Evolutionary conservation across 805 yeast species (phyloP).

Genomic region (Teunomyces lycoperdinae): DNA sequence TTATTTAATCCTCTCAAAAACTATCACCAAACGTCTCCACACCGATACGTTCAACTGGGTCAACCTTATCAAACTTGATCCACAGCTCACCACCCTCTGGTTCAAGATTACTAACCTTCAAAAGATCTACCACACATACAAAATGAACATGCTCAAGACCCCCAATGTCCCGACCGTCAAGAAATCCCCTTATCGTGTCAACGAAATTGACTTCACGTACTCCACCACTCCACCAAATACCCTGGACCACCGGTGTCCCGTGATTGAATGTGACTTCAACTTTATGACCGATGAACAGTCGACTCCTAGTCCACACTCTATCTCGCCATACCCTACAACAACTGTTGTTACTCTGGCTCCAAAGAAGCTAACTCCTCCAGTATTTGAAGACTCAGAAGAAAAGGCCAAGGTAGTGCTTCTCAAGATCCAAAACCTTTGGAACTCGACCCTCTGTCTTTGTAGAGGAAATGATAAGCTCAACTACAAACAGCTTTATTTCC

Average conservation of each 20-base stretch:
- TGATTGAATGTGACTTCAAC: conserved; percentile 38
- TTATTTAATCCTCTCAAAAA: conserved; percentile 9
- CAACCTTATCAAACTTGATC: conserved; percentile 37
- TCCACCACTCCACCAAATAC: conserved; percentile 7
- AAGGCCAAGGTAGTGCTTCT: conserved; percentile 10
- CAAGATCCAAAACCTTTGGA: conserved; percentile 28
- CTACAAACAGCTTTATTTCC: conserved; percentile 22
- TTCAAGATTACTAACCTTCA: conserved; percentile 38
- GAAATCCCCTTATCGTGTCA: conserved; percentile 13
- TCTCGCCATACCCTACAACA: conserved; percentile 3
- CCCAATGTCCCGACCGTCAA: conserved; percentile 3
- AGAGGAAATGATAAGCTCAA: conserved; percentile 19
- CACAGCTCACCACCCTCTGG: conserved; percentile 41
- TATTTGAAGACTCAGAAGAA: background rate
- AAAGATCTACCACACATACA: conserved; percentile 38
- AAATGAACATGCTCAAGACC: conserved; percentile 18
- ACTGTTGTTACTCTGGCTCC: background rate
- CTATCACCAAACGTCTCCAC: conserved; percentile 6
- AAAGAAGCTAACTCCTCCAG: background rate
- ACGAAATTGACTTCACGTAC: conserved; percentile 26
- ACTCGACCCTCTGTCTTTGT: conserved; percentile 14
- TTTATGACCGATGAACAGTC: conserved; percentile 27
- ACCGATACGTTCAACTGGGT: conserved; percentile 38
- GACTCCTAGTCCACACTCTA: conserved; percentile 2
- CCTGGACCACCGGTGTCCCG: conserved; percentile 29